phyloP scores from a whole-genome alignment of 345 rosid species.

The Brassica carinata region DNA sequence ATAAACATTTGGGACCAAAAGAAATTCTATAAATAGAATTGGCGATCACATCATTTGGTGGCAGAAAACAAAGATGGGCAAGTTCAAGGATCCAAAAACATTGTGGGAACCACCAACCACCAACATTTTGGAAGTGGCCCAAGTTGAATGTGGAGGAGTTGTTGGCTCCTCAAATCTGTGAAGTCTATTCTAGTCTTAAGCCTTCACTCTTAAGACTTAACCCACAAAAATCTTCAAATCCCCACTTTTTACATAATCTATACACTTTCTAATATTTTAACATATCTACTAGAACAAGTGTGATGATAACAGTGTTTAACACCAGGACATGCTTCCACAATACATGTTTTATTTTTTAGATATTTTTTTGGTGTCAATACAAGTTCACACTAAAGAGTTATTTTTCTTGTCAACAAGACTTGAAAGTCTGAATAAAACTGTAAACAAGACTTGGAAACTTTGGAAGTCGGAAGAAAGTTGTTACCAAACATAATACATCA shows the following conservation, averaged over 20 bases:
- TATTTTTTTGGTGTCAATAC: neutral
- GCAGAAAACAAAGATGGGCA: slow-evolving; percentile 56
- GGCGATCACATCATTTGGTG: slow-evolving; percentile 46
- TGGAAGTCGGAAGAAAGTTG: neutral
- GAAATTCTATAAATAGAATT: slow-evolving; percentile 40
- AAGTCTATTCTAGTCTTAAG: neutral
- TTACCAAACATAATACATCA: slow-evolving; percentile 1
- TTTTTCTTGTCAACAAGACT: neutral
- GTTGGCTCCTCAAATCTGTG: slow-evolving; percentile 23
- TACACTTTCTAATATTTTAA: neutral
- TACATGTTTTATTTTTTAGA: neutral
- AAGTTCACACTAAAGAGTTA: neutral
- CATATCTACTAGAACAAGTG: neutral
- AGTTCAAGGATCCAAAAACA: slow-evolving; percentile 67
- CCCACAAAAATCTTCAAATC: slow-evolving; percentile 20
- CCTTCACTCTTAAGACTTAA: slow-evolving; percentile 12
- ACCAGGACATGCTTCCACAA: slow-evolving; percentile 5
- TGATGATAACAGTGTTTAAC: neutral
- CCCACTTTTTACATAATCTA: slow-evolving; percentile 16
- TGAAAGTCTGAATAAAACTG: neutral
- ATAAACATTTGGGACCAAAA: slow-evolving; percentile 39
- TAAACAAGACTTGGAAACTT: neutral
- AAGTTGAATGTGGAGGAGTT: slow-evolving; percentile 30
- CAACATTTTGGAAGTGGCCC: slow-evolving; percentile 39
- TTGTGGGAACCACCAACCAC: slow-evolving; percentile 45